Conservation (phyloP, 179 eudicot species). For the Patellifolia procumbens region DNA sequence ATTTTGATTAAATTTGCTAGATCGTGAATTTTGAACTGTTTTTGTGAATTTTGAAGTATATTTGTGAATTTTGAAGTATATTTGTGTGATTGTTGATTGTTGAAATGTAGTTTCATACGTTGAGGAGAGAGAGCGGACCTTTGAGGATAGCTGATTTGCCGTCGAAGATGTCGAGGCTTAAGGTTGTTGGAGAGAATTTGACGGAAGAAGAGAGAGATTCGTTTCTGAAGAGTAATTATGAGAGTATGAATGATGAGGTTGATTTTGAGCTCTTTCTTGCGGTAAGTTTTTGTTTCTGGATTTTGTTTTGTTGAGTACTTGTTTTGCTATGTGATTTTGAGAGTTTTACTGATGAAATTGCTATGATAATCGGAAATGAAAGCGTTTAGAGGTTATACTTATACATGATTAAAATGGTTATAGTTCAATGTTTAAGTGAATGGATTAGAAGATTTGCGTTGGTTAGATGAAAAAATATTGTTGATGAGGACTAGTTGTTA, state of each 20-base stretch:
- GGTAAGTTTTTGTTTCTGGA: constrained; percentile 48
- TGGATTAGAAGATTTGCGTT: neutral
- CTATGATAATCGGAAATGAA: neutral
- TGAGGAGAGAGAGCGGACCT: constrained; percentile 89
- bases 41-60: constrained; percentile 6
- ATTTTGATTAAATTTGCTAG: neutral
- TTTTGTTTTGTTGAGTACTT: neutral
- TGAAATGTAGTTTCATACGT: constrained; percentile 58
- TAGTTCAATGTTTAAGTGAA: neutral
- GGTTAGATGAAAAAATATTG: neutral
- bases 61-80: neutral
- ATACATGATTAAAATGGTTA: neutral
- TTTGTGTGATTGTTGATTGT: neutral
- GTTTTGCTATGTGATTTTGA: neutral
- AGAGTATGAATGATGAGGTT: constrained; percentile 66
- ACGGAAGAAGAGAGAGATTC: constrained; percentile 79
- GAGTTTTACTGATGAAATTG: neutral
- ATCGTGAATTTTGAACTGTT: neutral
- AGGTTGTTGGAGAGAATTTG: constrained; percentile 81
- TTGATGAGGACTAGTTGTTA: neutral
- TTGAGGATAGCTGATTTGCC: constrained; percentile 75
- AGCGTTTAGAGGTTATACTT: neutral
- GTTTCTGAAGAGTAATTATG: constrained; percentile 61
- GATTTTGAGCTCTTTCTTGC: constrained; percentile 71
- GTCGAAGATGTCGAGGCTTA: constrained; percentile 78